Conservation (phyloP, 2,329 filamentous ascomycete species). For the Gyromitra esculenta region DNA sequence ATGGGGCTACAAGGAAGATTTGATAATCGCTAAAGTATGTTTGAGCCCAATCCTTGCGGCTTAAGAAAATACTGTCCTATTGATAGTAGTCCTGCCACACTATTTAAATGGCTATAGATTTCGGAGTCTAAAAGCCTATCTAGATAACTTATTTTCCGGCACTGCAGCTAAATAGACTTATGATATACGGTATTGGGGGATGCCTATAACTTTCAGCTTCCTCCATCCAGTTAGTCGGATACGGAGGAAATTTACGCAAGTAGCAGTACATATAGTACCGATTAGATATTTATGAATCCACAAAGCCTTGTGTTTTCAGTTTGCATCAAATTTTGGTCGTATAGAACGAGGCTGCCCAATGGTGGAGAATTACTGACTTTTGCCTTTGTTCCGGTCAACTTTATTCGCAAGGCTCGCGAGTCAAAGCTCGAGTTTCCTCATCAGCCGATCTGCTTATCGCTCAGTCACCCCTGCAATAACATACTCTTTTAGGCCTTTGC, state of each 20-base stretch:
- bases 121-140: neutral
- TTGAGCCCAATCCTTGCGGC: slow-evolving; percentile 23
- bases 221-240: neutral
- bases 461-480: slow-evolving; percentile 42
- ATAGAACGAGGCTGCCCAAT: neutral
- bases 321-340: neutral
- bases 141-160: neutral
- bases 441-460: slow-evolving; percentile 47
- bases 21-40: slow-evolving; percentile 16
- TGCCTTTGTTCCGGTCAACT: slow-evolving; percentile 25
- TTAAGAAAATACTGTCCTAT: slow-evolving; percentile 2
- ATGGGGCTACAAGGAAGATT: slow-evolving; percentile 16
- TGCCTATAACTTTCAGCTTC: neutral
- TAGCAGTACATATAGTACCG: slow-evolving; percentile 8
- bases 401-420: slow-evolving; percentile 23
- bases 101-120: neutral
- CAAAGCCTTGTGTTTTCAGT: neutral
- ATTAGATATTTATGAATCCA: neutral
- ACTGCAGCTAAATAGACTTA: neutral
- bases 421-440: slow-evolving; percentile 29
- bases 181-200: neutral
- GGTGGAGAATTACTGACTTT: slow-evolving; percentile 4
- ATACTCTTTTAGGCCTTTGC: slow-evolving; percentile 31
- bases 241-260: slow-evolving; percentile 7
- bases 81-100: neutral